Evolutionary conservation across 768 basidiomycete genomes (phyloP).

Genomic region (Mycena alexandri): DNA sequence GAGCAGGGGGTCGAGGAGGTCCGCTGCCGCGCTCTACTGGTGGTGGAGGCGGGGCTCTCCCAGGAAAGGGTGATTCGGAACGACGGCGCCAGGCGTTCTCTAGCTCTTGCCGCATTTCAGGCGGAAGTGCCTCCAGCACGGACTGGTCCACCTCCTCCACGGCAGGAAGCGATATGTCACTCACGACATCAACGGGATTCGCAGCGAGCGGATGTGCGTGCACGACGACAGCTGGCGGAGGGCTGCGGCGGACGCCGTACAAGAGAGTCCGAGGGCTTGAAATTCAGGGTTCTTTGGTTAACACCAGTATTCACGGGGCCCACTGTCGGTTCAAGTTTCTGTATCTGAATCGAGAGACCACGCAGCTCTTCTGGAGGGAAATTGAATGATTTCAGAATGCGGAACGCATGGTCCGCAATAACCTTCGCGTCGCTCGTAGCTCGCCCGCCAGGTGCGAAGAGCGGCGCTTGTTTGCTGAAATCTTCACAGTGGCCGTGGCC

Average conservation of each 20-base stretch:
- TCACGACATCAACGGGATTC: slow-evolving; percentile 44
- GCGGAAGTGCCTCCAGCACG: slow-evolving; percentile 79
- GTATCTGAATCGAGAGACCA: slow-evolving; percentile 91
- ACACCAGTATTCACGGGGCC: slow-evolving; percentile 48
- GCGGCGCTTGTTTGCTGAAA: slow-evolving; percentile 79
- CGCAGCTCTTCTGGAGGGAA: slow-evolving; percentile 91
- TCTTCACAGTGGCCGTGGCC: slow-evolving; percentile 90
- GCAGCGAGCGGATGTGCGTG: slow-evolving; percentile 11
- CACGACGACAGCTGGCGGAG: background rate
- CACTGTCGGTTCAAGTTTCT: slow-evolving; percentile 79
- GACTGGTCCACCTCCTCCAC: slow-evolving; percentile 82
- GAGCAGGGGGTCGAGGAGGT: slow-evolving; percentile 18
- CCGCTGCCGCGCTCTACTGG: slow-evolving; percentile 24
- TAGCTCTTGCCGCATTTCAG: slow-evolving; percentile 76
- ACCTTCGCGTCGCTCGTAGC: slow-evolving; percentile 80
- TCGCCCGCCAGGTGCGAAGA: slow-evolving; percentile 70
- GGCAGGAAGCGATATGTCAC: slow-evolving; percentile 60
- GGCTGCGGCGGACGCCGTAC: slow-evolving; percentile 8
- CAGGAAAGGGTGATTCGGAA: slow-evolving; percentile 61
- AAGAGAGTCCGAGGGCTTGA: slow-evolving; percentile 53
- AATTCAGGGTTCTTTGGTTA: slow-evolving; percentile 75
- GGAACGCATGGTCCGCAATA: slow-evolving; percentile 84
- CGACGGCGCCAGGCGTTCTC: slow-evolving; percentile 77
- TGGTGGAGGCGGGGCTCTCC: slow-evolving; percentile 32
- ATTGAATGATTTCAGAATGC: slow-evolving; percentile 75